These are phyloP conservation scores for Talaromyces sp. DNA, from an alignment of 2,329 filamentous ascomycete genomes.

Conservation along the genomic window DNA sequence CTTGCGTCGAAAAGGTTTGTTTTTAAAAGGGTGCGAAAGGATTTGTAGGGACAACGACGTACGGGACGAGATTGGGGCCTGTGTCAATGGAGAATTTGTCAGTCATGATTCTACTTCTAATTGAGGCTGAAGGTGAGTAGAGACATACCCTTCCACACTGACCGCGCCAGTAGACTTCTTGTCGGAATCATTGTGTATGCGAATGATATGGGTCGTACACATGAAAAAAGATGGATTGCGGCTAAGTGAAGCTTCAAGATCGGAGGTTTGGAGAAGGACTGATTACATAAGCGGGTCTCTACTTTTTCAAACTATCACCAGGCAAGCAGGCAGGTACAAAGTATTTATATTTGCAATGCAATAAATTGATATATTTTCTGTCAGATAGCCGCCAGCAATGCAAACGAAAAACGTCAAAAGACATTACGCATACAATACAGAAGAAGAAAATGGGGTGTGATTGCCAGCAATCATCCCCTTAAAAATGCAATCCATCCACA, in stretches of 20 bases:
- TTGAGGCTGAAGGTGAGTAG: not conserved
- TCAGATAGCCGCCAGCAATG: not conserved
- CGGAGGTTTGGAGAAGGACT: not conserved
- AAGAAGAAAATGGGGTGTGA: not conserved
- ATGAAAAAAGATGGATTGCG: not conserved
- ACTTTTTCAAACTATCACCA: too few species aligned
- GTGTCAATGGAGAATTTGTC: not conserved
- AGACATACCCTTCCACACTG: conserved; percentile 78
- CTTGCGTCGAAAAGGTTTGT: too few species aligned
- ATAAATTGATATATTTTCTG: not conserved
- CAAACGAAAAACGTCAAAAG: not conserved
- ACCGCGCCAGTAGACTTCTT: conserved; percentile 66
- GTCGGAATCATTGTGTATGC: conserved; percentile 62
- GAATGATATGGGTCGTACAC: not conserved
- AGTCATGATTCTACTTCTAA: not conserved
- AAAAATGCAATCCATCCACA: not conserved
- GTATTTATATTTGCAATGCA: not conserved
- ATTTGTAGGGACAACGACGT: conserved; percentile 38
- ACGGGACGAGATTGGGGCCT: conserved; percentile 71
- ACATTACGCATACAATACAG: conserved; percentile 8
- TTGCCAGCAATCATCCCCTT: conserved; percentile 13
- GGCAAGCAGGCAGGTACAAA: too few species aligned
- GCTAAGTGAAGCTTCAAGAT: not conserved
- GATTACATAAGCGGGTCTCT: conserved; percentile 6
- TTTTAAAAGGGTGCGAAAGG: not conserved